Evolutionary conservation across 2,329 filamentous ascomycete genomes (phyloP).

Genomic region (Chaetothyriales sp.): DNA sequence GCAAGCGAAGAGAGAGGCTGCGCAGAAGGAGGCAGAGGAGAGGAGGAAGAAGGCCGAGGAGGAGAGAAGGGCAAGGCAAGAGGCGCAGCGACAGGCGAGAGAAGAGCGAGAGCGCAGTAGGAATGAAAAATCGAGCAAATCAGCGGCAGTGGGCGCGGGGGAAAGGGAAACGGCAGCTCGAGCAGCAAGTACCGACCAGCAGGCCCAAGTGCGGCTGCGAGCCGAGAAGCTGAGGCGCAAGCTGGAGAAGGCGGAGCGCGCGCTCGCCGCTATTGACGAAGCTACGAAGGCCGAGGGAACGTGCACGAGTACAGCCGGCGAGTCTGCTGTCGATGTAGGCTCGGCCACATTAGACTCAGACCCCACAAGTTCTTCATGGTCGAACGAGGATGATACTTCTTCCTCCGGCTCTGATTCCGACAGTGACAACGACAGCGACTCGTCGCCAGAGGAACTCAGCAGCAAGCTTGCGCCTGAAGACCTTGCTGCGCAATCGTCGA

Average conservation of each 20-base stretch:
- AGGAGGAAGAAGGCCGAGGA: slow-evolving; percentile 53
- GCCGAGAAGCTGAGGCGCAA: slow-evolving; percentile 30
- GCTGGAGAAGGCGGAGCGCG: slow-evolving; percentile 30
- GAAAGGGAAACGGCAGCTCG: slow-evolving; percentile 1
- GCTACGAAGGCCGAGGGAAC: slow-evolving; percentile 6
- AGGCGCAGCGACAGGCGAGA: slow-evolving; percentile 26
- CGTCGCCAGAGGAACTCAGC: slow-evolving; percentile 29
- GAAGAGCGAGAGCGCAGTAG: slow-evolving; percentile 19
- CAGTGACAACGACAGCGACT: slow-evolving; percentile 23
- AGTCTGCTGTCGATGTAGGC: slow-evolving; percentile 3
- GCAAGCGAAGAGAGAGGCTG: slow-evolving; percentile 45
- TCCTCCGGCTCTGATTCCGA: slow-evolving; percentile 14
- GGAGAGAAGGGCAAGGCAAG: slow-evolving; percentile 36
- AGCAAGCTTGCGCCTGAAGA: slow-evolving; percentile 18
- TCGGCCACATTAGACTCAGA: slow-evolving; percentile 11
- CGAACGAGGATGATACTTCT: neutral
- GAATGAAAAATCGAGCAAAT: slow-evolving; percentile 6
- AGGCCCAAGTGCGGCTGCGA: slow-evolving; percentile 16
- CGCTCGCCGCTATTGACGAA: slow-evolving; percentile 10
- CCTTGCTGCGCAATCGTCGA: neutral
- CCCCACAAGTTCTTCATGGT: slow-evolving; percentile 7
- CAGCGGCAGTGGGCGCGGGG: slow-evolving; percentile 1
- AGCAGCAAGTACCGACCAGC: neutral
- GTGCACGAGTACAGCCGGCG: slow-evolving; percentile 7
- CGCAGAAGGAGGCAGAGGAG: slow-evolving; percentile 32